Base-by-base conservation (phyloP, 1,284 basidiomycete species). In the Earliella scabrosa region DNA sequence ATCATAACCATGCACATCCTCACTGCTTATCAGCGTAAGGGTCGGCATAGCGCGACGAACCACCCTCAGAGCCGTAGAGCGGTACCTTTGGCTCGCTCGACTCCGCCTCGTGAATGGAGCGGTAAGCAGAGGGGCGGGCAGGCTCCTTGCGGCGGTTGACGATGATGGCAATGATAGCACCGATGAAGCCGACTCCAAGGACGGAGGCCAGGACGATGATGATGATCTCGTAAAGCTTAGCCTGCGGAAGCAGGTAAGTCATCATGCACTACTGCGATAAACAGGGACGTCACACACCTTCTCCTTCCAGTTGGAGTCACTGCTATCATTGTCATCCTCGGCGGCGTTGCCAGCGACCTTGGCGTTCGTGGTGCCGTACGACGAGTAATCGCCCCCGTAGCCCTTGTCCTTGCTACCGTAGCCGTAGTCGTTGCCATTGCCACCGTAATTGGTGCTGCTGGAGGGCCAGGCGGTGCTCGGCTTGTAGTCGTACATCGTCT, bases 1-100 rank as follows among this genome's bases (percentile, higher is more conserved):
- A 41, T 41, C 20, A 24, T 41, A 2, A 24, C 23, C 39, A 13
- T 24, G 39, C 13, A 24, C 21, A 2, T 24, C 10, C 8, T 14
- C 45, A 59, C 52, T 56, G 23, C 48, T 58, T 52, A 53, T 68
- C 66, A 31, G 53, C 47, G 59, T 69, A 69, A 13, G 68, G 68
- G 43, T 68, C 64, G 3, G 65, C 44, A 50, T 68, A 68, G 50
- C 57, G 63, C 18, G 59, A 51, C 35, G 32, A 16, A 35, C 59
- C 61, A 24, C 66, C 68, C 45, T 69, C 66, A 34, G 63, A 63
- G 29, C 65, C 66, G 49, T 69, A 67, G 24, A 69, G 55, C 20
- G 64, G 63, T 2, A 51, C 60, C 24, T 64, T 54, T 39, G 55
- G 60, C 43, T 50, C 62, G 23, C 38, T 52, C 20, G 50, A 31